Base-by-base conservation (phyloP, 257 asterid genomes). In the Fraxinus quadrangulata region DNA sequence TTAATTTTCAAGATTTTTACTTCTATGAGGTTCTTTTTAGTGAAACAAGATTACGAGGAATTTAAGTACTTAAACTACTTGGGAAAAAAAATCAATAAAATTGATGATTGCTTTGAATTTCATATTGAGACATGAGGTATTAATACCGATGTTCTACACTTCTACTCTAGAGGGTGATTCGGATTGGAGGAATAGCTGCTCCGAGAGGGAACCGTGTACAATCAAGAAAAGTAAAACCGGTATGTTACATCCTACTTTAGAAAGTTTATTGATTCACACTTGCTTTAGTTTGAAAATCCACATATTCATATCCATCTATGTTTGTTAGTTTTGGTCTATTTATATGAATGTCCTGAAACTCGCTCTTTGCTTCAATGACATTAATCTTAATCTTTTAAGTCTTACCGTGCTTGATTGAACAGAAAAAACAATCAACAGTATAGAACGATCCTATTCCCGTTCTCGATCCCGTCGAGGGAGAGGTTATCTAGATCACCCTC, bases 181-280 rank as follows among this genome's bases (percentile, higher is more conserved):
- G 39, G 86, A 85, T 69, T 72, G 91, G 91, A 80, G 88, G 77
- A 83, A 80, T 72, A 85, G 87, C 85, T 77, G 81, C 68, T 85
- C 87, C 4, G 91, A 87, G 76, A 78, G 89, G 78, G 91, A 85
- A 70, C 89, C 85, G 6, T 82, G 83, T 70, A 83, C 83, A 40
- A 73, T 80, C 81, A 87, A 87, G 88, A 87, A 83, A 80, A 87
- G 87, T 65, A 87, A 74, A 83, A 85, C 83, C 83, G 91, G 91
- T 85, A 71, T 42, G 66, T 63, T 16, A 63, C 36, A 24, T 63
- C 36, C 28, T 63, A 24, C 69, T 61, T 61, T 17, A 17, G 61
- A 54, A 5, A 23, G 3, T 59, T 59, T 59, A 8, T 21, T 59
- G 12, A 59, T 59, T 30, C 30, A 6, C 14, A 59, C 24, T 59